Percentiles rank a stretch among this genome's conserved stretches.
phyloP scores from a whole-genome alignment of 345 rosid genomes.

The Salix arbutifolia region DNA sequence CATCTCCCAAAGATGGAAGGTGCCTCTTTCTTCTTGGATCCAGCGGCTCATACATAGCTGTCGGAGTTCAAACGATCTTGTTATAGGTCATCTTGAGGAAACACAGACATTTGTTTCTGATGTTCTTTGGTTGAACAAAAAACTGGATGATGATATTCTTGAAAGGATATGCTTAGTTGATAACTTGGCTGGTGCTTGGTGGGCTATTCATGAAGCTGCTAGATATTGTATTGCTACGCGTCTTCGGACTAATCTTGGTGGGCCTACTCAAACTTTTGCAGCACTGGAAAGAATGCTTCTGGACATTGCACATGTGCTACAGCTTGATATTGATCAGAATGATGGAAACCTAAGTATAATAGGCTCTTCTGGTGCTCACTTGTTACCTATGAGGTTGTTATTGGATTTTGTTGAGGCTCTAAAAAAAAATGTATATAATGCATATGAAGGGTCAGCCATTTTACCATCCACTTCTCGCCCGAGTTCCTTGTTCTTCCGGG shows the following conservation, averaged over 20 bases:
- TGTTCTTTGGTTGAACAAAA: slow-evolving; percentile 47
- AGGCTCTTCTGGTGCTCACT: slow-evolving; percentile 82
- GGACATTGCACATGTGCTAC: slow-evolving; percentile 74
- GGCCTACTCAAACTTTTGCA: slow-evolving; percentile 94
- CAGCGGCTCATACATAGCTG: slow-evolving; percentile 61
- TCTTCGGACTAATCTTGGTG: slow-evolving; percentile 92
- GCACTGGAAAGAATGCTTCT: slow-evolving; percentile 90
- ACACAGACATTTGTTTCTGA: slow-evolving; percentile 28
- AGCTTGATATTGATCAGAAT: slow-evolving; percentile 69
- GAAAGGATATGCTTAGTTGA: slow-evolving; percentile 65
- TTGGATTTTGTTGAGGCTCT: slow-evolving; percentile 89
- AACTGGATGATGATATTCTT: slow-evolving; percentile 59
- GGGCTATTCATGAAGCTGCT: slow-evolving; percentile 97
- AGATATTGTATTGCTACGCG: slow-evolving; percentile 78
- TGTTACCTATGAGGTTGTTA: slow-evolving; percentile 86
- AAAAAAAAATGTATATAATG: slow-evolving; percentile 87
- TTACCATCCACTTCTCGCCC: slow-evolving; percentile 62
- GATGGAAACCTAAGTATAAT: slow-evolving; percentile 70
- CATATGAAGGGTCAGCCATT: slow-evolving; percentile 85
- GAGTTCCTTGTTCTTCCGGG: slow-evolving; percentile 78
- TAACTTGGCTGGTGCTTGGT: slow-evolving; percentile 86
- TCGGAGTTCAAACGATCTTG: slow-evolving; percentile 42
- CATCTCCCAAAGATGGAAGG: slow-evolving; percentile 88
- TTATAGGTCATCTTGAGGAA: slow-evolving; percentile 56
- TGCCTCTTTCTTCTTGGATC: slow-evolving; percentile 80